Conservation (phyloP, 805 yeast species). For the Cyberlindnera misumaiensis region DNA sequence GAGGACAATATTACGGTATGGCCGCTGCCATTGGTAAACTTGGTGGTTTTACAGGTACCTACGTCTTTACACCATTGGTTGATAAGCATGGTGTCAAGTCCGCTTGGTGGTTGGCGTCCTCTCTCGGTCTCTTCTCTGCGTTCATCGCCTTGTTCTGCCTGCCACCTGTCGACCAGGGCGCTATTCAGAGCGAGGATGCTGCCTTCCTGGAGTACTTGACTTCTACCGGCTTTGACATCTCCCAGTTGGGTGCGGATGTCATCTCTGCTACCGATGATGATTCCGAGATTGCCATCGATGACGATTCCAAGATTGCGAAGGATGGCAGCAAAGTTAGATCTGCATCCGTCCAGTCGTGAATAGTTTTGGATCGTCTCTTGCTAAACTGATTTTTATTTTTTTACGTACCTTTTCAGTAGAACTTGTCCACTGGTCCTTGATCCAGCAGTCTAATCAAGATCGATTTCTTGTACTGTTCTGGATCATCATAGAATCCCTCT, state of each 20-base stretch:
- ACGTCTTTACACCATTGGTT: slow-evolving; percentile 78
- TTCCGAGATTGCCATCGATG: too few relatives aligned
- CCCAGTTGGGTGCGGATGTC: slow-evolving; percentile 39
- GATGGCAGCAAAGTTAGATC: too few relatives aligned
- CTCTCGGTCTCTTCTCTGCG: slow-evolving; percentile 70
- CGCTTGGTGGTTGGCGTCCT: slow-evolving; percentile 78
- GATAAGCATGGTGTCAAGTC: slow-evolving; percentile 60
- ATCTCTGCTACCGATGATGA: neutral
- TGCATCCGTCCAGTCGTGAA: too few relatives aligned
- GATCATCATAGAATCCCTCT: slow-evolving; percentile 9
- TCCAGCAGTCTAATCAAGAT: slow-evolving; percentile 12
- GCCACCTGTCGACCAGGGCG: slow-evolving; percentile 80
- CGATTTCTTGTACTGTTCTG: slow-evolving; percentile 4
- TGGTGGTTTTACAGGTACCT: slow-evolving; percentile 90
- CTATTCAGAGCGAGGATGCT: slow-evolving; percentile 72
- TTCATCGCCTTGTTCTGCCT: slow-evolving; percentile 59
- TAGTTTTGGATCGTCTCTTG: too few relatives aligned
- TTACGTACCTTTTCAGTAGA: neutral
- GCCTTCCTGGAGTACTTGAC: slow-evolving; percentile 61
- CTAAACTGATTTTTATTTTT: too few relatives aligned
- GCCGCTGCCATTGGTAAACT: slow-evolving; percentile 90
- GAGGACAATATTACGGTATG: slow-evolving; percentile 87
- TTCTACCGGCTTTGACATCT: slow-evolving; percentile 63
- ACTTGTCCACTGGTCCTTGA: slow-evolving; percentile 4
- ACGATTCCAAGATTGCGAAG: too few relatives aligned